These are phyloP conservation scores for Aspergillus sclerotialis DNA, from an alignment of 2,329 filamentous ascomycete species.

Conservation along the genomic window DNA sequence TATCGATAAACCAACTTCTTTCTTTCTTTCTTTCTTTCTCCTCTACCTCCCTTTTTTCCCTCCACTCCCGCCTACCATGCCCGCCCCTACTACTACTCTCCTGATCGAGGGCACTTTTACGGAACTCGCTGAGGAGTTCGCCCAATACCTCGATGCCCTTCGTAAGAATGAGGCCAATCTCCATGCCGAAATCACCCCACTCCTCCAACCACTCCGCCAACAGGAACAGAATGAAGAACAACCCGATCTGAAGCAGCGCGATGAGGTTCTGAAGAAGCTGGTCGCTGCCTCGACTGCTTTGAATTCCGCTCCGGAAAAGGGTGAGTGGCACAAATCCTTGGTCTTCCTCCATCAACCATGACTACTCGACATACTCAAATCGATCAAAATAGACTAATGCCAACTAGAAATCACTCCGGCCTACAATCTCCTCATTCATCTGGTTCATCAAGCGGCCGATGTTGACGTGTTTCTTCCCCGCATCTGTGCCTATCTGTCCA, in stretches of 20 bases:
- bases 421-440: constrained; percentile 94
- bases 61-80: constrained; percentile 40
- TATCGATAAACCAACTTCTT: constrained; percentile 21
- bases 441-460: constrained; percentile 79
- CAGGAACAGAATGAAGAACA: constrained; percentile 48
- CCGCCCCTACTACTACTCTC: constrained; percentile 55
- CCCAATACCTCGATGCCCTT: constrained; percentile 82
- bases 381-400: constrained; percentile 9
- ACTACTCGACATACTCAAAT: constrained; percentile 3
- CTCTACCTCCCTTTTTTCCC: constrained; percentile 3
- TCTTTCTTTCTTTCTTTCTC: constrained; percentile 2
- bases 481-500: constrained; percentile 82
- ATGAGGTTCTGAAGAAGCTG: constrained; percentile 83
- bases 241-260: constrained; percentile 56
- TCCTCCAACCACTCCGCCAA: constrained; percentile 53
- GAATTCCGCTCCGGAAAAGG: constrained; percentile 84
- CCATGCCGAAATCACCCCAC: constrained; percentile 60
- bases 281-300: constrained; percentile 71
- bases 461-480: constrained; percentile 77
- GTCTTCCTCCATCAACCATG: no score
- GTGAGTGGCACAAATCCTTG: constrained; percentile 29
- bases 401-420: constrained; percentile 76
- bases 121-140: constrained; percentile 90
- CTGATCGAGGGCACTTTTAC: constrained; percentile 87
- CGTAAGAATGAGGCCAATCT: constrained; percentile 58